Base-by-base conservation (phyloP, 257 asterid genomes). In the Cinchona pubescens region DNA sequence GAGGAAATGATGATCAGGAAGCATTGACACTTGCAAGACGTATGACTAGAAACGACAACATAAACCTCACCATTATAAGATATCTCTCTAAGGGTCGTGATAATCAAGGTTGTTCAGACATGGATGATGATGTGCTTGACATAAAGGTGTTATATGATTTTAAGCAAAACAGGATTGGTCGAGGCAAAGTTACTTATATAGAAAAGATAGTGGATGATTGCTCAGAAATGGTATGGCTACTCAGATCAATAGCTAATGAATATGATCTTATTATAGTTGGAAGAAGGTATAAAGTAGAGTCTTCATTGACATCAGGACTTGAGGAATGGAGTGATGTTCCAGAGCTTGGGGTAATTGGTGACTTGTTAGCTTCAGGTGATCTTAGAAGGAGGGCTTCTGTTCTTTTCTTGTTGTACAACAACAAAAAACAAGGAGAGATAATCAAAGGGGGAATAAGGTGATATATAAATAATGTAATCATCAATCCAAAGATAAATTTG, bases 291-390 rank as follows among this genome's bases (percentile, higher is more conserved):
- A 75, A 80, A 7, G 23, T 34, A 3, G 49, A 71, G 58, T 69
- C 61, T 46, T 32, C 80, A 11, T 59, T 69, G 60, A 80, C 78
- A n/a, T 2, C 30, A 42, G 83, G 80, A 5, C 72, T 80, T 42
- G 74, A 76, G 34, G 80, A 75, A 21, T 80, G 83, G 83, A 75
- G 80, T 46, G 80, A 80, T 10, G 61, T 80, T 71, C 83, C 78
- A 51, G 83, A 80, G 76, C 32, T 80, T 29, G 83, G 80, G 7
- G 25, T 65, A 66, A 45, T 80, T 53, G 78, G 83, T 15, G 83
- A 80, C 56, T 62, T 75, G 49, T 78, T 80, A 18, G 71, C 80
- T 43, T 62, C 83, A 7, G 55, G 29, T 49, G 78, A 80, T 75
- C 65, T 71, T 19, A 63, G 63, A 65, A 46, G 76, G 5, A 71